Conservation (phyloP, 73 alveolate species). For the Blepharisma stoltei region DNA sequence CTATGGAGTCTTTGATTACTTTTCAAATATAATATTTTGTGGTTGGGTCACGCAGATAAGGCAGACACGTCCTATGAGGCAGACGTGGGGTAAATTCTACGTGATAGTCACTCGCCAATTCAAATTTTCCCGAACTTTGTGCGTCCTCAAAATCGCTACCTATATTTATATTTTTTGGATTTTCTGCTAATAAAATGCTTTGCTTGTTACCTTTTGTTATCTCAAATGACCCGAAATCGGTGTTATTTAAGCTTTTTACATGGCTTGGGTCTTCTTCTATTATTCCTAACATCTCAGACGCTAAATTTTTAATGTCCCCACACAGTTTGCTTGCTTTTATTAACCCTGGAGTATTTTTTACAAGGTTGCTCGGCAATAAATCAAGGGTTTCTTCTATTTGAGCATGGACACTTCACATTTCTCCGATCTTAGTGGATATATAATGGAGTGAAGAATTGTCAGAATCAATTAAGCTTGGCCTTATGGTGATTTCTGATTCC, state of each 20-base stretch:
- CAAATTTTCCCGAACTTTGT: too few species aligned
- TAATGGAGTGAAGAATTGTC: not conserved
- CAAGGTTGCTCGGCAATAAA: not conserved
- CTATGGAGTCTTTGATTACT: conserved; percentile 19
- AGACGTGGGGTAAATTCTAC: too few species aligned
- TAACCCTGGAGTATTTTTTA: conserved; percentile 16
- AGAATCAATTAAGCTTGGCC: too few species aligned
- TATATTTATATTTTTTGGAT: too few species aligned
- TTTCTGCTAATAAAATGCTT: too few species aligned
- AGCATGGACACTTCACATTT: conserved; percentile 26
- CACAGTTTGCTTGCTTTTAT: not conserved
- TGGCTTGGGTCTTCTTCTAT: too few species aligned
- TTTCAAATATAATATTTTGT: not conserved
- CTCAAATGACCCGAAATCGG: too few species aligned
- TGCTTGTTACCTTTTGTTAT: too few species aligned
- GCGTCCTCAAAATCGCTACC: too few species aligned
- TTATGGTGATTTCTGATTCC: too few species aligned
- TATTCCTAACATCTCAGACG: not conserved
- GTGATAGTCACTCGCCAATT: too few species aligned
- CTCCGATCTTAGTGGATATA: not conserved
- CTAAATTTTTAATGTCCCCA: conserved; percentile 24
- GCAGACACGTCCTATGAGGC: conserved; percentile 2
- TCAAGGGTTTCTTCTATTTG: not conserved
- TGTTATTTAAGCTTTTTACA: too few species aligned
- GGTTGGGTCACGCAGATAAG: conserved; percentile 5